A percentile compares a stretch with the other conserved stretches of the same genome.
Conservation (phyloP, 768 basidiomycete species). For the Naematelia aurantialba region DNA sequence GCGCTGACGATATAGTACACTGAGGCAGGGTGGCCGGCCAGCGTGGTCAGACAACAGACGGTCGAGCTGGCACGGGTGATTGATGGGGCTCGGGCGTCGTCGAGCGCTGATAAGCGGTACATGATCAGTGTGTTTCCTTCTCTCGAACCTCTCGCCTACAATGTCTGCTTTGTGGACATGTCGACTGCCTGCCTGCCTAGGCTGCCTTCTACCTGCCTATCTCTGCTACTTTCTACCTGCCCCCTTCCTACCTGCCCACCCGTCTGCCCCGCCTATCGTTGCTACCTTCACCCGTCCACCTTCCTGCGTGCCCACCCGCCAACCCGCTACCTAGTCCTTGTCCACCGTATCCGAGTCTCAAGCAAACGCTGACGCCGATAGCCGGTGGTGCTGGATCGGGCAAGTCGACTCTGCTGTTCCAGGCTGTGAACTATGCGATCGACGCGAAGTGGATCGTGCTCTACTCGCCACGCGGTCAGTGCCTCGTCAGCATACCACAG, state of each 20-base stretch:
- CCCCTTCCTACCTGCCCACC: too few species aligned
- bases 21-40: conserved; percentile 57
- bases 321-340: too few species aligned
- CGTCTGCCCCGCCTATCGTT: too few species aligned
- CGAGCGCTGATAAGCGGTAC: conserved; percentile 59
- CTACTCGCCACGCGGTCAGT: conserved; percentile 74
- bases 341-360: neutral
- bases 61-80: conserved; percentile 58
- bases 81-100: conserved; percentile 53
- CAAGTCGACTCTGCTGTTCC: conserved; percentile 73
- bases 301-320: too few species aligned
- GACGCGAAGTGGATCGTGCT: conserved; percentile 72
- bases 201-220: too few species aligned
- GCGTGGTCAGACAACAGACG: conserved; percentile 68
- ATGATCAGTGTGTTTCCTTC: conserved; percentile 64
- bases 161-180: too few species aligned
- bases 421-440: conserved; percentile 67
- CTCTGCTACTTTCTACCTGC: too few species aligned
- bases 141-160: too few species aligned
- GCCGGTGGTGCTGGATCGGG: conserved; percentile 73
- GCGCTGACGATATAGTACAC: conserved; percentile 66
- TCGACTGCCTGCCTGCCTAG: too few species aligned
- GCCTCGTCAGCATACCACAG: neutral
- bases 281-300: too few species aligned
- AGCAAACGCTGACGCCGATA: conserved; percentile 49